Conservation (phyloP, 2,329 filamentous ascomycete species). For the Cadophora malorum region DNA sequence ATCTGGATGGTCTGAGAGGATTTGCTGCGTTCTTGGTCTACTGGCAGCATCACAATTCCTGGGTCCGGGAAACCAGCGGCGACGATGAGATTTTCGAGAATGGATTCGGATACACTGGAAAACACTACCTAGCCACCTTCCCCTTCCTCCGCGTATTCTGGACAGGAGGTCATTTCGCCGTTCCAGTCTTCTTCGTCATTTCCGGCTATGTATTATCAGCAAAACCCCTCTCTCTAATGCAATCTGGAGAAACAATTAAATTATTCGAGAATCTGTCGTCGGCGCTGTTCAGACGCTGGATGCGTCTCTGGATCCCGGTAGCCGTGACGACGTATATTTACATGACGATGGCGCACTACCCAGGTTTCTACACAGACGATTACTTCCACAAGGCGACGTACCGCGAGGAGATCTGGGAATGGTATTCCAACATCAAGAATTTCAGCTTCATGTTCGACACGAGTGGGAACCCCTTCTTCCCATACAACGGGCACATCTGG, state of each 20-base stretch:
- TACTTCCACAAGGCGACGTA: constrained; percentile 34
- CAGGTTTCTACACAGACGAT: constrained; percentile 39
- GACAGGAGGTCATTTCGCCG: constrained; percentile 65
- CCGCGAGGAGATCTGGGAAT: constrained; percentile 40
- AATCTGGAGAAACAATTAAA: constrained; percentile 46
- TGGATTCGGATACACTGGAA: constrained; percentile 44
- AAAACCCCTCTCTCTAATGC: constrained; percentile 51
- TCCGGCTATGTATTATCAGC: constrained; percentile 55
- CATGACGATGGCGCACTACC: constrained; percentile 40
- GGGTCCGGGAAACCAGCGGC: constrained; percentile 42
- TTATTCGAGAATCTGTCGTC: constrained; percentile 52
- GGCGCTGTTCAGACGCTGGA: constrained; percentile 54
- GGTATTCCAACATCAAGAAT: constrained; percentile 64
- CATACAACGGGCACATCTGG: constrained; percentile 64
- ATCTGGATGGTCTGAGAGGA: constrained; percentile 56
- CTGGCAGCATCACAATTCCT: constrained; percentile 51
- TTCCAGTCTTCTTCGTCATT: constrained; percentile 58
- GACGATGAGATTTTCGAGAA: constrained; percentile 36
- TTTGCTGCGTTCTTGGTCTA: constrained; percentile 56
- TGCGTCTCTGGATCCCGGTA: constrained; percentile 54
- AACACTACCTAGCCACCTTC: constrained; percentile 51
- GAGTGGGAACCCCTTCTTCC: constrained; percentile 60
- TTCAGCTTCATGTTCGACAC: constrained; percentile 70
- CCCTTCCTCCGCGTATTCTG: constrained; percentile 66
- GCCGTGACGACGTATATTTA: constrained; percentile 51